Evolutionary conservation across 1,139 yeast species (phyloP), one percentile per base, ranked within the genome.

Genomic region (Protomyces arabidopsidicola): DNA sequence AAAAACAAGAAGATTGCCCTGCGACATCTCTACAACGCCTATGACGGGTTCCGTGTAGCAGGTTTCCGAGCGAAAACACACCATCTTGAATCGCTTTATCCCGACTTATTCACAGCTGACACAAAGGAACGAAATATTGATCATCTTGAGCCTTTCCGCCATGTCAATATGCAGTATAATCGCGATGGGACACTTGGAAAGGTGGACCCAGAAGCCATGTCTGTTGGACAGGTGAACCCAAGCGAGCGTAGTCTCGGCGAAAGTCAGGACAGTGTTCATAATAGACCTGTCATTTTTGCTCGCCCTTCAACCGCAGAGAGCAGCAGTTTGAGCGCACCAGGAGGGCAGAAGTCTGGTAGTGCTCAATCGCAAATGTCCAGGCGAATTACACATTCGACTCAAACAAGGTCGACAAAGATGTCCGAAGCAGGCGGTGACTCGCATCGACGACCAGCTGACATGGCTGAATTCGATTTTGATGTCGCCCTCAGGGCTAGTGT

Each of bases 401-500:
- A 24, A 34, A 50, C 53, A 12, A 14, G 42, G 4, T 50, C 53
- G 3, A 36, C 55, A 18, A 38, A 36, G 20, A 31, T 22, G 16
- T 57, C 61, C 0, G 50, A 50, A 18, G 8, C 31, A 8, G 50
- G 51, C 24, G 50, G 45, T 27, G 42, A 45, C 36, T 18, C 22
- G 27, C 22, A 48, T 34, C 27, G 45, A n/a, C 51, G 36, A 54
- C 14, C 34, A 22, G 20, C 36, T 35, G 27, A 57, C 22, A n/a
- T n/a, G 34, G 39, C 24, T 10, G 61, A 57, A 36, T 51, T 57
- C 35, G 63, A 59, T 31, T 57, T 59, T 16, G 55, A 60, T 35
- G 55, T 52, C 14, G 64, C 56, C 12, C 22, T 60, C 50, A 60
- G 55, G 35, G 64, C 64, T 6, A 54, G 56, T 22, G 59, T 60